These are phyloP conservation scores for Pseudogymnoascus destructans DNA, from an alignment of 2,329 filamentous ascomycete species.

Conservation along the genomic window DNA sequence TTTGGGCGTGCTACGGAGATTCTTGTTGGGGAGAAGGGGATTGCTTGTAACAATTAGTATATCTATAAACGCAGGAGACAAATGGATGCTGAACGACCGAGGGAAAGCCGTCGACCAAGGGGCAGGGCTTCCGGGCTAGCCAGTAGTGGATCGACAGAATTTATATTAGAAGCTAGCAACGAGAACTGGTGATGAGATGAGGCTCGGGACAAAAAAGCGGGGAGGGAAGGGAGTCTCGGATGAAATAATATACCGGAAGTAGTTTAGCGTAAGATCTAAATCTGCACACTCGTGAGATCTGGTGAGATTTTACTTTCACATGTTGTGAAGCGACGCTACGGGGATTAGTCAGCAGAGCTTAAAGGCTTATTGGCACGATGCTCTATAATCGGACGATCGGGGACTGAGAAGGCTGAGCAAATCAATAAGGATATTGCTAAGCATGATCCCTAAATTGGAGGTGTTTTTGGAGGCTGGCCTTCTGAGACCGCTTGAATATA, in stretches of 20 bases:
- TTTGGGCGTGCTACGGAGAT: background rate
- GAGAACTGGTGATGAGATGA: constrained; percentile 8
- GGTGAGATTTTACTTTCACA: background rate
- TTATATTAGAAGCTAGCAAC: constrained; percentile 1
- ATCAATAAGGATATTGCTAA: constrained; percentile 14
- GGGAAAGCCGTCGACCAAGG: background rate
- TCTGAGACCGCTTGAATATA: constrained; percentile 19
- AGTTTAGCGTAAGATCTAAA: background rate
- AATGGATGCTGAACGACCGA: background rate
- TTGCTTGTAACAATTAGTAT: constrained; percentile 2
- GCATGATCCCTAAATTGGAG: constrained; percentile 17
- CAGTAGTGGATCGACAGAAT: background rate
- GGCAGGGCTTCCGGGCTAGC: background rate
- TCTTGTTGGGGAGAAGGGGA: background rate
- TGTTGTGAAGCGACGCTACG: background rate
- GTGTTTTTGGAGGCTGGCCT: constrained; percentile 12
- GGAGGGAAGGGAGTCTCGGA: background rate
- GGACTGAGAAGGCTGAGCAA: constrained; percentile 11
- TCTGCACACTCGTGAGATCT: background rate
- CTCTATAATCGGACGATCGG: constrained; percentile 18
- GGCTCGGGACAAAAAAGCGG: constrained; percentile 3
- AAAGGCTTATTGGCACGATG: background rate
- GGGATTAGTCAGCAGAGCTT: constrained; percentile 3
- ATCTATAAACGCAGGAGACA: background rate
- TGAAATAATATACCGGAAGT: background rate